Percentiles rank a stretch among this genome's conserved stretches.
Conservation (phyloP, 2,329 filamentous ascomycete genomes). For the Dothistroma pini region DNA sequence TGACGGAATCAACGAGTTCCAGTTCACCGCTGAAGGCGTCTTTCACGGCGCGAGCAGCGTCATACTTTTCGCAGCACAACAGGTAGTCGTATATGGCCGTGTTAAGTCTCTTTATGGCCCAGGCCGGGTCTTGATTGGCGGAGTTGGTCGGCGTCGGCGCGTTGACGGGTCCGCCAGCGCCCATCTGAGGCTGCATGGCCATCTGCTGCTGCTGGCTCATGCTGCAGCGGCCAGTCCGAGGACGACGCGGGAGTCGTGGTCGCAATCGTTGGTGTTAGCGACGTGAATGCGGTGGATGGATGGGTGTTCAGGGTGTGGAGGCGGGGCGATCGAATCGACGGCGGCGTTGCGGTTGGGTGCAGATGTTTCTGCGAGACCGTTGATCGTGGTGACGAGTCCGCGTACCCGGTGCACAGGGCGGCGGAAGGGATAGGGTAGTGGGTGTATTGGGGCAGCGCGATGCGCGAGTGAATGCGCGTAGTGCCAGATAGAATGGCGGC, state of each 20-base stretch:
- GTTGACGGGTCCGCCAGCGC: conserved; percentile 44
- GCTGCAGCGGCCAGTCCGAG: conserved; percentile 18
- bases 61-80: conserved; percentile 76
- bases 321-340: not conserved
- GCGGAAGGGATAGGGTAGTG: not conserved
- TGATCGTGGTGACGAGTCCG: not conserved
- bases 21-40: conserved; percentile 40
- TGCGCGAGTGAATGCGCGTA: not conserved
- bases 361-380: not conserved
- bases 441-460: not conserved
- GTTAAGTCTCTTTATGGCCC: conserved; percentile 62
- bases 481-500: not conserved
- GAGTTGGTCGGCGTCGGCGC: conserved; percentile 30
- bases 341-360: not conserved
- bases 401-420: not conserved
- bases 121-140: conserved; percentile 32
- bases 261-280: not conserved
- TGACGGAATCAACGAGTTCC: conserved; percentile 48
- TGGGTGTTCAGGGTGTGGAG: not conserved
- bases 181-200: conserved; percentile 58
- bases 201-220: conserved; percentile 62
- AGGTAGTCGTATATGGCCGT: conserved; percentile 94
- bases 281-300: not conserved
- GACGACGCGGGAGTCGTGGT: conserved; percentile 1
- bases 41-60: conserved; percentile 73